A percentile compares a stretch with the other conserved stretches of the same genome.
These are phyloP conservation scores for Aureobasidium musti DNA, from an alignment of 2,329 filamentous ascomycete genomes.

Conservation along the genomic window DNA sequence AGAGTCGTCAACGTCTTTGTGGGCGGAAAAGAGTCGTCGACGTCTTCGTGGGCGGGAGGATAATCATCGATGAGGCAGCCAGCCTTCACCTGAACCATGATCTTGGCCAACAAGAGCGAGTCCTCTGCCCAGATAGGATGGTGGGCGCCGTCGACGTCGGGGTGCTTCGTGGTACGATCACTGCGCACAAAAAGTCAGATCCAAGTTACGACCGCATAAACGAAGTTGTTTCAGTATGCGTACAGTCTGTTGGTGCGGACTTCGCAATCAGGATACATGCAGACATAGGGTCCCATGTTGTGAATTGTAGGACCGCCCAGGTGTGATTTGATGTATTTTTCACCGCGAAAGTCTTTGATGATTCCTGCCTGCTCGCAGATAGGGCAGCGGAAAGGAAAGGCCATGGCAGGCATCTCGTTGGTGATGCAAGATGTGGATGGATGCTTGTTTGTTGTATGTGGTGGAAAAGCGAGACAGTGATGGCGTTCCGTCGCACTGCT, in stretches of 20 bases:
- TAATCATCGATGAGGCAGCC: no score
- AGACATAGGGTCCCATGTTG: not conserved
- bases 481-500: no score
- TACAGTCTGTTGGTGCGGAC: not conserved
- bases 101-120: not conserved
- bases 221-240: no score
- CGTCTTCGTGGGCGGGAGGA: no score
- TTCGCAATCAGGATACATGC: not conserved
- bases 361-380: not conserved
- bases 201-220: not conserved
- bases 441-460: no score
- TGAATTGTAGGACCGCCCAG: not conserved
- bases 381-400: not conserved
- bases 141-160: not conserved
- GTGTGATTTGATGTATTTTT: not conserved
- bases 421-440: not conserved
- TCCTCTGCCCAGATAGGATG: not conserved
- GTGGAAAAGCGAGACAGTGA: not conserved
- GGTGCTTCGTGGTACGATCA: not conserved
- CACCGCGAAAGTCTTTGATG: not conserved
- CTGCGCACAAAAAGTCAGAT: not conserved
- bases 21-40: no score
- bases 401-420: not conserved
- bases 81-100: no score
- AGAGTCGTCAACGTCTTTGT: no score